Conservation (phyloP, 1,284 basidiomycete genomes). For the Abortiporus biennis region DNA sequence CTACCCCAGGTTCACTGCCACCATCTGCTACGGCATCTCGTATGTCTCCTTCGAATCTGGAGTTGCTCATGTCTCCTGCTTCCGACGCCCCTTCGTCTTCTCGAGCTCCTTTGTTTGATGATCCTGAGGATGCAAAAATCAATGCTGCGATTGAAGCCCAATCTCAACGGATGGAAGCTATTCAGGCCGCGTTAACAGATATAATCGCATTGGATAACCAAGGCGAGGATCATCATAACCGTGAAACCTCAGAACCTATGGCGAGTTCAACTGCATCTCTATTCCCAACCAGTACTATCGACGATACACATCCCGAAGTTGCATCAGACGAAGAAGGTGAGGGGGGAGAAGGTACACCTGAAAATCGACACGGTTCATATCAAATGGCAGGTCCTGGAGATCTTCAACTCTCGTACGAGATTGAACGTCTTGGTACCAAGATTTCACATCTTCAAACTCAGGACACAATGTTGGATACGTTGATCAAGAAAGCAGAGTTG, state of each 20-base stretch:
- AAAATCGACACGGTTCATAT: conserved; percentile 46
- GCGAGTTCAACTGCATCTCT: conserved; percentile 12
- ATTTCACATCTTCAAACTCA: conserved; percentile 77
- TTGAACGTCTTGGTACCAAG: conserved; percentile 68
- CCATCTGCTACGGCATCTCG: conserved; percentile 21
- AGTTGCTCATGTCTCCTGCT: conserved; percentile 72
- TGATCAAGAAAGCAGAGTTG: conserved; percentile 91
- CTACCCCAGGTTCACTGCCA: no score
- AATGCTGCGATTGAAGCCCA: conserved; percentile 57
- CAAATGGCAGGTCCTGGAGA: conserved; percentile 81
- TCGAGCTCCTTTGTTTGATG: conserved; percentile 75
- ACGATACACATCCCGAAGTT: conserved; percentile 13
- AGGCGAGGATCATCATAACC: conserved; percentile 21
- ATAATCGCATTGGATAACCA: conserved; percentile 83
- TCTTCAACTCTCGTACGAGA: conserved; percentile 80
- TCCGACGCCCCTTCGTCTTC: conserved; percentile 41
- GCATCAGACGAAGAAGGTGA: conserved; percentile 30
- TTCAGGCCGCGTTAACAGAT: conserved; percentile 89
- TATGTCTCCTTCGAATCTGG: conserved; percentile 52
- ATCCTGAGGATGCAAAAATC: conserved; percentile 55
- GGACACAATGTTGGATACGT: conserved; percentile 74
- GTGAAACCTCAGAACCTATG: conserved; percentile 13
- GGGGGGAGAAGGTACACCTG: conserved; percentile 34
- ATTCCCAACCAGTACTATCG: conserved; percentile 6
- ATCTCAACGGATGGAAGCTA: conserved; percentile 79